Percentiles rank a stretch among this genome's conserved stretches.
These are phyloP conservation scores for Hanseniaspora nectarophila DNA, from an alignment of 805 yeast genomes.

Conservation along the genomic window DNA sequence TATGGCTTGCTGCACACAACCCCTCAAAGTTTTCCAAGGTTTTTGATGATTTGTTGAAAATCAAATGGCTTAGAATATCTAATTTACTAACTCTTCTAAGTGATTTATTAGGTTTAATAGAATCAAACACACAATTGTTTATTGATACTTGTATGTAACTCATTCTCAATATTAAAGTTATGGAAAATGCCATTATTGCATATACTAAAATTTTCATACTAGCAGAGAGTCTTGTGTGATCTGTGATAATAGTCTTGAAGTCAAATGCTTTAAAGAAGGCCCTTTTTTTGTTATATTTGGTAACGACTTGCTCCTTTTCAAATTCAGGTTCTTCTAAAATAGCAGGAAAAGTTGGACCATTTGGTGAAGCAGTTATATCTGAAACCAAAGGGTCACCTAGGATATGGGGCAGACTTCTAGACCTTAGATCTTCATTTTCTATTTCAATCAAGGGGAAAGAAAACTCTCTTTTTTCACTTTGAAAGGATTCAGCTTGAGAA, in stretches of 20 bases:
- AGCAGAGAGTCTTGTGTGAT: neutral
- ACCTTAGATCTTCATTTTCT: neutral
- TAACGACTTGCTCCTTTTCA: neutral
- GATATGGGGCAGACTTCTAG: neutral
- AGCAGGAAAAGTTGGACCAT: constrained; percentile 1
- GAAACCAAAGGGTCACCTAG: neutral
- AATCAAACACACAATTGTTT: neutral
- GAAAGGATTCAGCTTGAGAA: neutral
- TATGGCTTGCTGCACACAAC: neutral
- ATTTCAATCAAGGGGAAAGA: neutral
- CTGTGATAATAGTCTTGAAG: neutral
- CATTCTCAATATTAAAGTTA: neutral
- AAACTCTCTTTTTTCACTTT: neutral
- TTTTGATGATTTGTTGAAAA: neutral
- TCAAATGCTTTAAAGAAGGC: neutral
- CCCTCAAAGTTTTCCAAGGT: neutral
- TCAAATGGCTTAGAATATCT: neutral
- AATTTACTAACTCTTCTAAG: neutral
- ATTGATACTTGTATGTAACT: neutral
- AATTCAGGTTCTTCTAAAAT: neutral
- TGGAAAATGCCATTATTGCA: neutral
- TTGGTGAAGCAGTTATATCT: neutral
- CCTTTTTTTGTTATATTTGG: neutral
- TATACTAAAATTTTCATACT: neutral
- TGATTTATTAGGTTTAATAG: neutral